Evolutionary conservation across 2,329 filamentous ascomycete genomes (phyloP).

Genomic region (Bipolaris cookei): DNA sequence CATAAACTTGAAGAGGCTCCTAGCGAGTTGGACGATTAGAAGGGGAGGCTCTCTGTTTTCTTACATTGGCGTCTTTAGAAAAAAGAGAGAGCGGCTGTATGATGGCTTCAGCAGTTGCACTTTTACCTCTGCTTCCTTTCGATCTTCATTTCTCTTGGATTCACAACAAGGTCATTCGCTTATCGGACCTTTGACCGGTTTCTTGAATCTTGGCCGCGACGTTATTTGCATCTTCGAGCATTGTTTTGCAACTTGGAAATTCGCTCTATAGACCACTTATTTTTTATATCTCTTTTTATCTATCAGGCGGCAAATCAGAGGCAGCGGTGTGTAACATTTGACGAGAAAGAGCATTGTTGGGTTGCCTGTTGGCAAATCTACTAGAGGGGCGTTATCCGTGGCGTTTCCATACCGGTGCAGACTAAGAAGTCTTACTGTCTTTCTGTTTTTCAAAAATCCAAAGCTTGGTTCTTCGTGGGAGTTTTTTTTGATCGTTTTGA

Average conservation of each 20-base stretch:
- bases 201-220: not conserved
- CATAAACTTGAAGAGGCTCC: slow-evolving; percentile 59
- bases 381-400: not conserved
- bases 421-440: not conserved
- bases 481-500: not conserved
- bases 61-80: not conserved
- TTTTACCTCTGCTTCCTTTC: not conserved
- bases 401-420: not conserved
- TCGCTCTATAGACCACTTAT: not conserved
- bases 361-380: not conserved
- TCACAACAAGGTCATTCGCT: too few species aligned
- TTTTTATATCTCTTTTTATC: not conserved
- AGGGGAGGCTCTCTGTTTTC: not conserved
- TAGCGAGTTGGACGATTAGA: slow-evolving; percentile 53
- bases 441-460: not conserved
- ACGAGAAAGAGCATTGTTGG: not conserved
- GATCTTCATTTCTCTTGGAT: not conserved
- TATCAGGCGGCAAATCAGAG: not conserved
- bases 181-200: not conserved
- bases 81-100: not conserved
- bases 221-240: not conserved
- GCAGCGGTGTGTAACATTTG: not conserved
- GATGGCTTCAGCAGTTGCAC: not conserved
- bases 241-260: not conserved
- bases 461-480: not conserved